phyloP scores from a whole-genome alignment of 768 basidiomycete species.

The Coprinopsis marcescibilis region DNA sequence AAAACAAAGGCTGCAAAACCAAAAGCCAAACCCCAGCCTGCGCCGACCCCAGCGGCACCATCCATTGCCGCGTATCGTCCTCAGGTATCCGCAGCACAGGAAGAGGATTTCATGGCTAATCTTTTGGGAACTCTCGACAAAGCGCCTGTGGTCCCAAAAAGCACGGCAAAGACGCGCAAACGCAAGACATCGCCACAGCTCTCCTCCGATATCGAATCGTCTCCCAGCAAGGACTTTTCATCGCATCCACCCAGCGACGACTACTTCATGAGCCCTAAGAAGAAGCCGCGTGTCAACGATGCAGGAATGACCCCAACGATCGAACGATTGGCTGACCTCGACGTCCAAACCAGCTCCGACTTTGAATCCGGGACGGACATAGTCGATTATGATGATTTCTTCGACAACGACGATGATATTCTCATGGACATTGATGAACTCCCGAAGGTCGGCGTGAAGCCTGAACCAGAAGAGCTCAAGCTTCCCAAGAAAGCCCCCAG shows the following conservation, averaged over 20 bases:
- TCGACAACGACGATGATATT: constrained; percentile 38
- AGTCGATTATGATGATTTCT: constrained; percentile 47
- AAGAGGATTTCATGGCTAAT: constrained; percentile 84
- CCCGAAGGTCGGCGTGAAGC: constrained; percentile 9
- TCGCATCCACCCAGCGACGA: constrained; percentile 49
- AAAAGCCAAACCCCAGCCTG: constrained; percentile 35
- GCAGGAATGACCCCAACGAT: constrained; percentile 48
- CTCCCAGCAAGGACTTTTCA: constrained; percentile 32
- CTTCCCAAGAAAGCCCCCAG: constrained; percentile 12
- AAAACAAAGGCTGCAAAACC: constrained; percentile 29
- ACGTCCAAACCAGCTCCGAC: constrained; percentile 51
- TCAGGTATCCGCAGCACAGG: constrained; percentile 67
- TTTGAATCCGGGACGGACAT: constrained; percentile 55
- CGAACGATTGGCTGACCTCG: constrained; percentile 53
- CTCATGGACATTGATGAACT: constrained; percentile 23
- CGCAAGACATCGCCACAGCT: constrained; percentile 56
- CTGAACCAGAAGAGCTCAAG: constrained; percentile 20
- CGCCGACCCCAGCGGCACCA: constrained; percentile 44
- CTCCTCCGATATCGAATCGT: constrained; percentile 28
- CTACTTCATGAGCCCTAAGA: constrained; percentile 60
- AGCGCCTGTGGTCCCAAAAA: constrained; percentile 31
- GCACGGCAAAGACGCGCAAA: constrained; percentile 43
- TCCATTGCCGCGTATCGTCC: constrained; percentile 81
- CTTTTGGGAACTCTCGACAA: constrained; percentile 71
- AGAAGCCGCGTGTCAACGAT: constrained; percentile 45